Evolutionary conservation across 495 filamentous ascomycete genomes (phyloP).

Genomic region (Podospora anserina): DNA sequence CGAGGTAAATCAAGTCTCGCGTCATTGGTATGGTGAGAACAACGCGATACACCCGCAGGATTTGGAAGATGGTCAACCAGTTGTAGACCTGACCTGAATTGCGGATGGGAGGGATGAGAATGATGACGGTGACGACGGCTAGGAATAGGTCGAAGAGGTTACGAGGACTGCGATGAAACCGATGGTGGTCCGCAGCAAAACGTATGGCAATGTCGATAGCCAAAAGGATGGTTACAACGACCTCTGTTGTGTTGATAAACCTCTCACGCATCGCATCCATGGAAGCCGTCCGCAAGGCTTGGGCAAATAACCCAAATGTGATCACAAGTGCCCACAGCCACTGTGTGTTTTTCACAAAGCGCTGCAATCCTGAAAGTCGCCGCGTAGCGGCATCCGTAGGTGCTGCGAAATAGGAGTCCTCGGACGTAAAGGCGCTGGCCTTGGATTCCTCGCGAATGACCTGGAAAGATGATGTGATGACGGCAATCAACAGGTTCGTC

Average conservation of each 20-base stretch:
- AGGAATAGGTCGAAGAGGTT: slow-evolving; percentile 81
- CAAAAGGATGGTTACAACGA: slow-evolving; percentile 73
- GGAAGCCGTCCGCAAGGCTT: slow-evolving; percentile 67
- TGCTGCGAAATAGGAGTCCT: slow-evolving; percentile 44
- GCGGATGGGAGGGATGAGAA: slow-evolving; percentile 79
- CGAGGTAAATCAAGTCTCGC: slow-evolving; percentile 75
- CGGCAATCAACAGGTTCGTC: slow-evolving; percentile 92
- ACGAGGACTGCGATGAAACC: slow-evolving; percentile 65
- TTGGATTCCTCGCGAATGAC: slow-evolving; percentile 96
- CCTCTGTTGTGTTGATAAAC: slow-evolving; percentile 63
- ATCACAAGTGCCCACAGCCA: slow-evolving; percentile 83
- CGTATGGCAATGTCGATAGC: slow-evolving; percentile 79
- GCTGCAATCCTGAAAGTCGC: slow-evolving; percentile 57
- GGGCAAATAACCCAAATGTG: slow-evolving; percentile 67
- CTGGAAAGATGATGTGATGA: slow-evolving; percentile 98
- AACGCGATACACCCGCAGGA: slow-evolving; percentile 86
- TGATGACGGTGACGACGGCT: slow-evolving; percentile 75
- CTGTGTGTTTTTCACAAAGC: slow-evolving; percentile 65
- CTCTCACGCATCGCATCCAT: slow-evolving; percentile 58
- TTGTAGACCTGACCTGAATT: slow-evolving; percentile 74
- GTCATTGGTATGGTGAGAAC: slow-evolving; percentile 87
- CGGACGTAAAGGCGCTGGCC: slow-evolving; percentile 83
- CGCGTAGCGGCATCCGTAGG: slow-evolving; percentile 47
- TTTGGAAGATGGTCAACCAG: slow-evolving; percentile 91
- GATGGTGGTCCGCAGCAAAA: slow-evolving; percentile 72